phyloP scores from a whole-genome alignment of 2,329 filamentous ascomycete species.

The Alternaria solani region DNA sequence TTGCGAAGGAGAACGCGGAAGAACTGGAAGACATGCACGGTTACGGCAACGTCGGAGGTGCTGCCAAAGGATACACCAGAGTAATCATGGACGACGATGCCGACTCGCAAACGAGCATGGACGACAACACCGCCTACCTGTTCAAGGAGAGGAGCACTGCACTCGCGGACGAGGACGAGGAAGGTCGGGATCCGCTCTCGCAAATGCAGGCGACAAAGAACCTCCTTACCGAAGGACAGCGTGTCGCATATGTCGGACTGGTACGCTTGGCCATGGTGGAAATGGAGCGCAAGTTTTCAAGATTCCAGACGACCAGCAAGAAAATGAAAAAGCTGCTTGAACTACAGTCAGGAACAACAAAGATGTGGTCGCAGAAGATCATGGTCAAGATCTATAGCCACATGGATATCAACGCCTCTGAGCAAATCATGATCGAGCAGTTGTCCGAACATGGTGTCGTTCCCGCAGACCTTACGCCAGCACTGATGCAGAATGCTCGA shows the following conservation, averaged over 20 bases:
- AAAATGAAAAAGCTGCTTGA: constrained; percentile 75
- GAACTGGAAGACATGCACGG: constrained; percentile 73
- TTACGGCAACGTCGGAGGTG: constrained; percentile 82
- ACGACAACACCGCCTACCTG: constrained; percentile 95
- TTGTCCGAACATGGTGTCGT: constrained; percentile 90
- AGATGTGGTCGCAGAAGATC: constrained; percentile 98
- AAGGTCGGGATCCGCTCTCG: constrained; percentile 77
- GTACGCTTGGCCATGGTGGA: constrained; percentile 80
- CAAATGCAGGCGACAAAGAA: constrained; percentile 98
- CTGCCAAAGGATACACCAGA: constrained; percentile 92
- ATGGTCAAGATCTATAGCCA: constrained; percentile 94
- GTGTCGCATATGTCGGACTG: constrained; percentile 93
- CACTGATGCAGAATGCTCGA: constrained; percentile 88
- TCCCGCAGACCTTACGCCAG: constrained; percentile 81
- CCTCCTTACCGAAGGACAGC: constrained; percentile 91
- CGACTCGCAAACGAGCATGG: constrained; percentile 92
- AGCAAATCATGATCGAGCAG: constrained; percentile 99
- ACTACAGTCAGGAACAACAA: constrained; percentile 76
- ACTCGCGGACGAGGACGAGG: constrained; percentile 74
- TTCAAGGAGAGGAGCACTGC: constrained; percentile 78
- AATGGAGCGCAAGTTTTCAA: constrained; percentile 75
- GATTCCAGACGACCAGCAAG: constrained; percentile 67
- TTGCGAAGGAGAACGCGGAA: constrained; percentile 80
- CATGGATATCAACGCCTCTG: constrained; percentile 91
- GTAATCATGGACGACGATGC: constrained; percentile 96